Conservation (phyloP, 768 basidiomycete species). For the Lyophyllum shimeji region DNA sequence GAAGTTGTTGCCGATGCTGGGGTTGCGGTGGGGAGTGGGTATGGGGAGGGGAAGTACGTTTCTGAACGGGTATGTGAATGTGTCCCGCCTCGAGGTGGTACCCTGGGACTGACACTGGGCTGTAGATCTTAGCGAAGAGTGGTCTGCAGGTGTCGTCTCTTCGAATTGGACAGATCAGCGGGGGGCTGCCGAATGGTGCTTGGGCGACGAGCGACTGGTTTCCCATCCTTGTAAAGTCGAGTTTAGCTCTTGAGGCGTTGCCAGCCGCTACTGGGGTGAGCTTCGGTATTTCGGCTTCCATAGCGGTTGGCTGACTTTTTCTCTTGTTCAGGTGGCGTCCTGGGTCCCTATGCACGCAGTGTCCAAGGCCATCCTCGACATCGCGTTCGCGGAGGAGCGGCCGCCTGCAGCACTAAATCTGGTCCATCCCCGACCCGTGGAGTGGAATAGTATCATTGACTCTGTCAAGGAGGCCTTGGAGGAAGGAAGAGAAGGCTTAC, state of each 20-base stretch:
- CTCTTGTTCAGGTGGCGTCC: constrained; percentile 16
- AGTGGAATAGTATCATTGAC: constrained; percentile 16
- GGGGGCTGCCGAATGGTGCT: constrained; percentile 31
- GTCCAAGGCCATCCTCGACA: constrained; percentile 23
- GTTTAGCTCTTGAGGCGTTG: constrained; percentile 25
- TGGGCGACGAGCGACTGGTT: constrained; percentile 42
- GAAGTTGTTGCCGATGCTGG: constrained; percentile 28
- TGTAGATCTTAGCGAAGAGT: constrained; percentile 29
- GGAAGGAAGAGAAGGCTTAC: neutral
- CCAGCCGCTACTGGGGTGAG: constrained; percentile 27
- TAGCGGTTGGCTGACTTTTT: too few species aligned
- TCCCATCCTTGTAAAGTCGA: constrained; percentile 38
- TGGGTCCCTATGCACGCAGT: constrained; percentile 31
- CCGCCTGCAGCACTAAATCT: constrained; percentile 25
- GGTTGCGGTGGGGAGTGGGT: constrained; percentile 27
- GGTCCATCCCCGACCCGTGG: constrained; percentile 32
- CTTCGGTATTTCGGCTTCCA: constrained; percentile 1
- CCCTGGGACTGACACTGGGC: too few species aligned
- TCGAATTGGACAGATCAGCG: constrained; percentile 37
- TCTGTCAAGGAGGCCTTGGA: constrained; percentile 5
- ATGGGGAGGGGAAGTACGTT: constrained; percentile 34
- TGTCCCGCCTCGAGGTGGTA: too few species aligned
- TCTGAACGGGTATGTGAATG: constrained; percentile 31
- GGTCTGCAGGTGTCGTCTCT: constrained; percentile 29
- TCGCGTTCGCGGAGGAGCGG: constrained; percentile 23